Evolutionary conservation across 2,329 filamentous ascomycete genomes (phyloP).

Genomic region (Curvularia verruculosa): DNA sequence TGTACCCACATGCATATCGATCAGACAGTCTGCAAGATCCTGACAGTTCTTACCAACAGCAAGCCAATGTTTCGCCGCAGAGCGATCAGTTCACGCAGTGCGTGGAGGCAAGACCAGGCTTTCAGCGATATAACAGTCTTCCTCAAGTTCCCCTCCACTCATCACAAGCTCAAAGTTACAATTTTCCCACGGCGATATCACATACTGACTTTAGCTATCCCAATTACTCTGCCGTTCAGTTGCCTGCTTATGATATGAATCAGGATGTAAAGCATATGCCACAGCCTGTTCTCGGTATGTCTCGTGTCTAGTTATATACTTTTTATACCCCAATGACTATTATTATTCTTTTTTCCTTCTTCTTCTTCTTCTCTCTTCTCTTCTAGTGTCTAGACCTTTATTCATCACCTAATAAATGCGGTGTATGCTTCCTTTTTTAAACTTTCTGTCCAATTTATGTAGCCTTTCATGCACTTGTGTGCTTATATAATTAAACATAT

Average conservation of each 20-base stretch:
- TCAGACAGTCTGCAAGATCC: constrained; percentile 28
- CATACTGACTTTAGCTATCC: constrained; percentile 38
- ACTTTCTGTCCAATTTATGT: constrained; percentile 3
- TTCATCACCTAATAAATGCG: constrained; percentile 6
- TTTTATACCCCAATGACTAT: constrained; percentile 43
- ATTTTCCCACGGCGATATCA: constrained; percentile 29
- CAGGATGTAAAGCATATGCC: constrained; percentile 48
- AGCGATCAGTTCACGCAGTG: constrained; percentile 35
- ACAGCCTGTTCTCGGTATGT: constrained; percentile 50
- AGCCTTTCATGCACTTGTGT: background rate
- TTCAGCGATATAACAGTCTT: constrained; percentile 35
- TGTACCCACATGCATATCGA: constrained; percentile 36
- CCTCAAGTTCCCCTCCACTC: constrained; percentile 28
- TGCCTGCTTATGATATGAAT: constrained; percentile 44
- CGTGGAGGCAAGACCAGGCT: constrained; percentile 24
- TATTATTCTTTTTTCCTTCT: constrained; percentile 32
- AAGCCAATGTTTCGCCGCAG: constrained; percentile 30
- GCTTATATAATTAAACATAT: background rate
- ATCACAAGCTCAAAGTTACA: constrained; percentile 29
- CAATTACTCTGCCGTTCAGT: constrained; percentile 41
- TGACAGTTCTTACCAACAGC: constrained; percentile 30
- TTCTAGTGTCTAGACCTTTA: constrained; percentile 18
- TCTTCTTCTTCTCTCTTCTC: constrained; percentile 25
- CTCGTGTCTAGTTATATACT: constrained; percentile 47
- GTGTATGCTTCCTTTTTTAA: constrained; percentile 15